Conservation (phyloP, 2,329 filamentous ascomycete genomes). For the Daldinia sp. region DNA sequence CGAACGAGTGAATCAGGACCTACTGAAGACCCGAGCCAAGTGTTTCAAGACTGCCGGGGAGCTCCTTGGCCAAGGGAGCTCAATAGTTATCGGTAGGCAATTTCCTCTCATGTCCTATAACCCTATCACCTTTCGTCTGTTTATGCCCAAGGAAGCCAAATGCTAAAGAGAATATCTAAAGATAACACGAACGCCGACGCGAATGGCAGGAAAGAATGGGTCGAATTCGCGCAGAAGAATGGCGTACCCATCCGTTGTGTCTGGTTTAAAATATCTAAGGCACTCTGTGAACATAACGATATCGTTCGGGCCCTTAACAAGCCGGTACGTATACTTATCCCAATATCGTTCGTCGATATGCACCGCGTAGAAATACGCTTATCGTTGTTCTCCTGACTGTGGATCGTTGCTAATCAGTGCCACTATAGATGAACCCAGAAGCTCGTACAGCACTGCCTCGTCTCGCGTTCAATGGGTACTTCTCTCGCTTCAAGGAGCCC, state of each 20-base stretch:
- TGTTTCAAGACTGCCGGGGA: constrained; percentile 79
- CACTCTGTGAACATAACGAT: constrained; percentile 87
- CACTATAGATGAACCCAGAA: constrained; percentile 82
- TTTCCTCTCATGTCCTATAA: not conserved
- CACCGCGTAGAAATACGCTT: not conserved
- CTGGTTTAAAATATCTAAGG: constrained; percentile 79
- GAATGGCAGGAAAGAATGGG: constrained; percentile 83
- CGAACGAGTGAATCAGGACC: constrained; percentile 89
- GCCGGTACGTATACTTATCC: constrained; percentile 46
- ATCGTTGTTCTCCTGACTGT: not conserved
- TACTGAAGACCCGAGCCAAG: constrained; percentile 77
- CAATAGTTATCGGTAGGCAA: constrained; percentile 78
- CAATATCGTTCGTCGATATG: no score
- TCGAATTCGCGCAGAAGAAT: constrained; percentile 76
- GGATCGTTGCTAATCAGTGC: not conserved
- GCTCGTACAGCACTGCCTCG: constrained; percentile 77
- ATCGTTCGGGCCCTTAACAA: constrained; percentile 78
- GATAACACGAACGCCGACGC: constrained; percentile 96
- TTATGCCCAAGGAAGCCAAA: not conserved
- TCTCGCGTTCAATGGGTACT: constrained; percentile 83
- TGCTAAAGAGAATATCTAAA: constrained; percentile 51
- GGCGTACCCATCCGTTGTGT: constrained; percentile 85
- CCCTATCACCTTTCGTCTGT: constrained; percentile 7
- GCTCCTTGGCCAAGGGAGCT: constrained; percentile 71
- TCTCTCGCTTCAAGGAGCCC: constrained; percentile 79